These are phyloP conservation scores for Linnemannia zychae DNA, from an alignment of 192 early-diverging fungal species.

Conservation along the genomic window DNA sequence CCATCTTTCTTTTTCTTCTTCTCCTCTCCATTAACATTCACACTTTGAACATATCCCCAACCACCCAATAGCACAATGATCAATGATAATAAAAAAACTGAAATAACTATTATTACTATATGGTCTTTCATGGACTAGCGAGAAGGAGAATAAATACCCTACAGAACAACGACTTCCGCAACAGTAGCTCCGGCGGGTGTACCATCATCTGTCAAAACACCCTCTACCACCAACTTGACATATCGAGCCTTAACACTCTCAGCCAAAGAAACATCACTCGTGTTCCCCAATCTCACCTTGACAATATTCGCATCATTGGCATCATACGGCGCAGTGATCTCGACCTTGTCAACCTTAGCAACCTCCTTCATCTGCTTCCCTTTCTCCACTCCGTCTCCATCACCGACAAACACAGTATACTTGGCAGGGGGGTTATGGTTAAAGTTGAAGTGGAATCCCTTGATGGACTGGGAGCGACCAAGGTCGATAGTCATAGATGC, in stretches of 20 bases:
- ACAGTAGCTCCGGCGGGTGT: slow-evolving; percentile 41
- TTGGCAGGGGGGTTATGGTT: slow-evolving; percentile 43
- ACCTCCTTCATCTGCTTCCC: slow-evolving; percentile 18
- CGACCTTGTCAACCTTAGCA: slow-evolving; percentile 43
- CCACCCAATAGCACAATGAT: too few relatives aligned
- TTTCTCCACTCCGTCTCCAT: neutral
- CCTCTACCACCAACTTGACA: slow-evolving; percentile 41
- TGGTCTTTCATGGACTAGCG: neutral
- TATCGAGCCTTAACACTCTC: slow-evolving; percentile 33
- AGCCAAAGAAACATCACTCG: slow-evolving; percentile 31
- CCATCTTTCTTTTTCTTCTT: neutral
- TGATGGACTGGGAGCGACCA: slow-evolving; percentile 32
- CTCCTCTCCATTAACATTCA: too few relatives aligned
- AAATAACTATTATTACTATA: too few relatives aligned
- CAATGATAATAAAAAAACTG: too few relatives aligned
- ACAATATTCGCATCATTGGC: slow-evolving; percentile 26
- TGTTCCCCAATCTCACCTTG: slow-evolving; percentile 36
- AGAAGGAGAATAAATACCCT: neutral
- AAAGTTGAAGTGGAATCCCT: slow-evolving; percentile 51
- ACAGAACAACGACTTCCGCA: slow-evolving; percentile 42
- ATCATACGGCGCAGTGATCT: slow-evolving; percentile 51
- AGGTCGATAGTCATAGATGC: slow-evolving; percentile 44
- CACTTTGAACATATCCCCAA: neutral
- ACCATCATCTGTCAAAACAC: slow-evolving; percentile 36
- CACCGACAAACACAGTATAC: slow-evolving; percentile 36